phyloP scores from a whole-genome alignment of 2,329 filamentous ascomycete genomes.

The Neonectria punicea region DNA sequence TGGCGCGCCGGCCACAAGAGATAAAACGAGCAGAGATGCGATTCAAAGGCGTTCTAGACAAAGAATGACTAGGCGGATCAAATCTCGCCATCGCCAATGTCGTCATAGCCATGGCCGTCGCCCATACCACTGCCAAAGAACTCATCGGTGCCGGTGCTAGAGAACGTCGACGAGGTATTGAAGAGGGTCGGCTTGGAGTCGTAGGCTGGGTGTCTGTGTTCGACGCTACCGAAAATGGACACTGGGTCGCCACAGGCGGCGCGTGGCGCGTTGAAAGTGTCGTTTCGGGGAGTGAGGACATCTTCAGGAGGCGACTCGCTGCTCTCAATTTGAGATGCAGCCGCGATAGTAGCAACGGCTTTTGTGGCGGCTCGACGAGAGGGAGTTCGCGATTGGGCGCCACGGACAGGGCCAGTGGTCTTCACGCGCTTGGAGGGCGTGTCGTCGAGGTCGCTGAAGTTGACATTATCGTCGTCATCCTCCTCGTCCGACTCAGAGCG shows the following conservation, averaged over 20 bases:
- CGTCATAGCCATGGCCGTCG: conserved; percentile 26
- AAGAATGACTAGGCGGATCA: conserved; percentile 30
- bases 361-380: conserved; percentile 47
- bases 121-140: conserved; percentile 25
- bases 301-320: conserved; percentile 43
- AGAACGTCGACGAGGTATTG: conserved; percentile 13
- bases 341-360: conserved; percentile 49
- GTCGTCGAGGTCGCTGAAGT: conserved; percentile 48
- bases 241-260: neutral
- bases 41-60: neutral
- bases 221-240: conserved; percentile 39
- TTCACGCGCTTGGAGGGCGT: conserved; percentile 52
- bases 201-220: conserved; percentile 25
- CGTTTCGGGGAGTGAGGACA: conserved; percentile 19
- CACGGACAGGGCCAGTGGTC: conserved; percentile 36
- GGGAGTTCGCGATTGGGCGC: conserved; percentile 40
- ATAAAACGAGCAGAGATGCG: conserved; percentile 3
- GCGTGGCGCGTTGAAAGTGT: neutral
- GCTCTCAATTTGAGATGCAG: conserved; percentile 41
- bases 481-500: conserved; percentile 41
- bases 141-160: conserved; percentile 22
- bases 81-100: conserved; percentile 51
- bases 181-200: neutral
- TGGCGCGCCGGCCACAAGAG: conserved; percentile 9
- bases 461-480: conserved; percentile 44